A percentile compares a stretch with the other conserved stretches of the same genome.
Conservation (phyloP, 306 rosid genomes). For the Cucurbita argyrosperma region DNA sequence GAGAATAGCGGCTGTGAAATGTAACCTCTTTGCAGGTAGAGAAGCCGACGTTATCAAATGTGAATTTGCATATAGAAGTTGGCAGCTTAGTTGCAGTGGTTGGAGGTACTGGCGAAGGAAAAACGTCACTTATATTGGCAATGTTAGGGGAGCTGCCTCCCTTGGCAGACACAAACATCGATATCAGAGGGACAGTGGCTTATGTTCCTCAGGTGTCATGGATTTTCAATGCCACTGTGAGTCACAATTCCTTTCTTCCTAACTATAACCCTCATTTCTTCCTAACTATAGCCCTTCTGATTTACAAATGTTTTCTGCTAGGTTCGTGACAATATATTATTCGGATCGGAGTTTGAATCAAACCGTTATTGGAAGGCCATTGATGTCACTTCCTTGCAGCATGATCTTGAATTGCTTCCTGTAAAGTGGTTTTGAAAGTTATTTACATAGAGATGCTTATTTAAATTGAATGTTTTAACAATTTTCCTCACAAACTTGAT, state of each 20-base stretch:
- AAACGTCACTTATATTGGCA: conserved; percentile 71
- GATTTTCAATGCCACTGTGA: conserved; percentile 92
- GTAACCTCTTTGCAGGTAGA: conserved; percentile 30
- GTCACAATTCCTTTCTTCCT: conserved; percentile 14
- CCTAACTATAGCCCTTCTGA: conserved; percentile 2
- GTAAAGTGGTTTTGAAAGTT: conserved; percentile 33
- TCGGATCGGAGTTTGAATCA: conserved; percentile 57
- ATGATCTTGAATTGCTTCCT: conserved; percentile 66
- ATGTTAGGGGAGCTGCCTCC: conserved; percentile 77
- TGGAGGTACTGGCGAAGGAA: conserved; percentile 94
- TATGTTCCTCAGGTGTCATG: conserved; percentile 95
- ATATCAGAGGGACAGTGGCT: conserved; percentile 72
- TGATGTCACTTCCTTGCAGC: conserved; percentile 48
- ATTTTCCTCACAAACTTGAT: background rate
- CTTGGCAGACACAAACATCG: conserved; percentile 24
- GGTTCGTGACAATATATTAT: conserved; percentile 79
- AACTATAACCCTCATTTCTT: background rate
- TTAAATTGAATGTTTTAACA: background rate
- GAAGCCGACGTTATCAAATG: conserved; percentile 47
- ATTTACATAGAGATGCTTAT: background rate
- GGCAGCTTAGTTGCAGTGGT: conserved; percentile 84
- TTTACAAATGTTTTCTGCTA: conserved; percentile 12
- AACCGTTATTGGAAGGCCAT: conserved; percentile 56
- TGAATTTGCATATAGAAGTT: conserved; percentile 53
- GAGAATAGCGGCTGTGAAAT: background rate